phyloP scores from a whole-genome alignment of 2,329 filamentous ascomycete genomes.

The Drechslerella coelobrocha region DNA sequence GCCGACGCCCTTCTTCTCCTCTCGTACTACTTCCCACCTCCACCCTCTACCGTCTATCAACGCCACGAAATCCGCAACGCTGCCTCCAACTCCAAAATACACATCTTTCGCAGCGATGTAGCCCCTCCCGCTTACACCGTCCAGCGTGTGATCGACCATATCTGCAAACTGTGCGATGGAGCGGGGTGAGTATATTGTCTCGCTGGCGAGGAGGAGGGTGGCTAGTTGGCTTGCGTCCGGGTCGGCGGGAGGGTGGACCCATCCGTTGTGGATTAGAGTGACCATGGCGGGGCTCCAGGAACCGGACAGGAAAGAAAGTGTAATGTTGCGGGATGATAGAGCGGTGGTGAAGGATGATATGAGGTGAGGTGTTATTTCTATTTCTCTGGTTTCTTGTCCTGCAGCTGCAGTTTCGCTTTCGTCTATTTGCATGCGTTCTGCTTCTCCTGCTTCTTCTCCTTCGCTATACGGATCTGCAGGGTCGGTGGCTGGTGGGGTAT shows the following conservation, averaged over 20 bases:
- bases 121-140: slow-evolving; percentile 66
- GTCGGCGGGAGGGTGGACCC: slow-evolving; percentile 17
- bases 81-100: slow-evolving; percentile 85
- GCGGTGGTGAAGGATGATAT: slow-evolving; percentile 57
- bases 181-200: slow-evolving; percentile 82
- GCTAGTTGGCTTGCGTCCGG: slow-evolving; percentile 10
- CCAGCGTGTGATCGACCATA: slow-evolving; percentile 68
- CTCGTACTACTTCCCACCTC: slow-evolving; percentile 31
- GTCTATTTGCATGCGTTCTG: slow-evolving; percentile 27
- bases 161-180: slow-evolving; percentile 73
- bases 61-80: slow-evolving; percentile 74
- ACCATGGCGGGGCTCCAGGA: slow-evolving; percentile 74
- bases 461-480: slow-evolving; percentile 66
- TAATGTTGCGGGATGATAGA: slow-evolving; percentile 63
- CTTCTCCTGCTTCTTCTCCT: slow-evolving; percentile 56
- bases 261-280: slow-evolving; percentile 63
- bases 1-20: slow-evolving; percentile 49
- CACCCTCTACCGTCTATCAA: slow-evolving; percentile 31
- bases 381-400: slow-evolving; percentile 15
- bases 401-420: background rate
- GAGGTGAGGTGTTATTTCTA: slow-evolving; percentile 21
- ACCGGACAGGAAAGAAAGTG: slow-evolving; percentile 73
- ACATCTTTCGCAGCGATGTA: slow-evolving; percentile 78
- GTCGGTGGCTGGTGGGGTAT: slow-evolving; percentile 82
- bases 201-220: slow-evolving; percentile 71